phyloP scores from a whole-genome alignment of 2,329 filamentous ascomycete species.

The Coniella lustricola region DNA sequence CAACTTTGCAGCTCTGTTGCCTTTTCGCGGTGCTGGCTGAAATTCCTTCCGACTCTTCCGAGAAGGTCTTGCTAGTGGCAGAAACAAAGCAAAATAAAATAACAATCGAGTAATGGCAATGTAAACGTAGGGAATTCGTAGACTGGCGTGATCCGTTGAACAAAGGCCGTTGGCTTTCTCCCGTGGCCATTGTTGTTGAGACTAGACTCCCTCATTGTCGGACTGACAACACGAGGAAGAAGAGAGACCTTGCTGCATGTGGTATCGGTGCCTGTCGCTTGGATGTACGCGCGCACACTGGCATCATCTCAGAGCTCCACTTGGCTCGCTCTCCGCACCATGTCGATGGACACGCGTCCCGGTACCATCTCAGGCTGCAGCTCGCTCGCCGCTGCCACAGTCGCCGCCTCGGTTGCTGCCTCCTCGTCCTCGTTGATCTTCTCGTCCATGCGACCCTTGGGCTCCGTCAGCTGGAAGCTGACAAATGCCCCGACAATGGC shows the following conservation, averaged over 20 bases:
- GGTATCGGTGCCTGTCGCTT: too few relatives aligned
- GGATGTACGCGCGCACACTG: too few relatives aligned
- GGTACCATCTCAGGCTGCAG: slow-evolving; percentile 17
- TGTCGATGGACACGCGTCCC: slow-evolving; percentile 15
- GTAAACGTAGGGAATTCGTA: slow-evolving; percentile 13
- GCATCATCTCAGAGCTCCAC: neutral
- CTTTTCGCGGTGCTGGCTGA: too few relatives aligned
- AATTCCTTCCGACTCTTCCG: slow-evolving; percentile 11
- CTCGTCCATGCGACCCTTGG: slow-evolving; percentile 37
- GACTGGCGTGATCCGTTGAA: slow-evolving; percentile 9
- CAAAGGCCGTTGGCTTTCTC: too few relatives aligned
- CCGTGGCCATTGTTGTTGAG: too few relatives aligned
- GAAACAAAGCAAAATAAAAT: slow-evolving; percentile 1
- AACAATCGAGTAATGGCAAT: neutral
- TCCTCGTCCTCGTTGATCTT: slow-evolving; percentile 33
- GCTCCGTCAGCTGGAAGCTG: slow-evolving; percentile 68
- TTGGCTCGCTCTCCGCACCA: slow-evolving; percentile 15
- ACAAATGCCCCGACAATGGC: slow-evolving; percentile 68
- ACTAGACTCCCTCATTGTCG: too few relatives aligned
- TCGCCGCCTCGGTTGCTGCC: slow-evolving; percentile 23
- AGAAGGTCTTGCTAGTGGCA: neutral
- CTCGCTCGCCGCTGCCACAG: slow-evolving; percentile 14
- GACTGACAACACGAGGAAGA: too few relatives aligned
- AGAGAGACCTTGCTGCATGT: too few relatives aligned
- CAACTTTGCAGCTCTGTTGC: too few relatives aligned